Evolutionary conservation across 2,329 filamentous ascomycete genomes (phyloP).

Genomic region (Ophiobolus disseminans): DNA sequence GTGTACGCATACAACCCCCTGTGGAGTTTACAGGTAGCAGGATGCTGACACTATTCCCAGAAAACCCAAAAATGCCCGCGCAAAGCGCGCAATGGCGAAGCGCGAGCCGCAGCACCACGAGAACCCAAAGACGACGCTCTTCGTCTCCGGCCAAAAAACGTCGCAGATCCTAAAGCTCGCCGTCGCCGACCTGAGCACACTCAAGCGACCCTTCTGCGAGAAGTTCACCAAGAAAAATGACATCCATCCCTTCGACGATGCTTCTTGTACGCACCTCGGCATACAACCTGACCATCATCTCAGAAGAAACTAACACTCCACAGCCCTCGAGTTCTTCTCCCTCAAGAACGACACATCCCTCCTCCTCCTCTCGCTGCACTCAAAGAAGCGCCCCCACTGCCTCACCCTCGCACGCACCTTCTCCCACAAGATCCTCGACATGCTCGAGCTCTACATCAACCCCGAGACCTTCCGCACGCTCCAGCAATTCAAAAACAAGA

Average conservation of each 20-base stretch:
- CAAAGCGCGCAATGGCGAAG: constrained; percentile 92
- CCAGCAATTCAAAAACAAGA: constrained; percentile 72
- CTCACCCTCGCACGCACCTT: constrained; percentile 85
- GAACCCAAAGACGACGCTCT: constrained; percentile 87
- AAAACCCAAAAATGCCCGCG: constrained; percentile 82
- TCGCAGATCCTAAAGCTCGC: constrained; percentile 84
- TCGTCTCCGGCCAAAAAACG: constrained; percentile 86
- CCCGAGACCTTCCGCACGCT: constrained; percentile 73
- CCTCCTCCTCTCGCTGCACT: constrained; percentile 82
- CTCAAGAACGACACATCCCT: constrained; percentile 94
- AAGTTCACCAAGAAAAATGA: constrained; percentile 98
- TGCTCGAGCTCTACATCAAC: constrained; percentile 89
- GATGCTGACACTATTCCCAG: constrained; percentile 45
- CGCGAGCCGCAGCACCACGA: constrained; percentile 87
- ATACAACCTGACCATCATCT: background rate
- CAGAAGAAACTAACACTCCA: background rate
- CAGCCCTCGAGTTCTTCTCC: constrained; percentile 86
- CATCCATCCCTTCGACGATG: constrained; percentile 92
- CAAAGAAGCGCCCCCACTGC: constrained; percentile 94
- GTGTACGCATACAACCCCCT: constrained; percentile 25
- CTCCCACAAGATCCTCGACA: constrained; percentile 86
- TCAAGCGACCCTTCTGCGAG: constrained; percentile 84
- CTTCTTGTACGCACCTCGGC: constrained; percentile 58
- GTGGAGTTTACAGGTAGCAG: accelerated
- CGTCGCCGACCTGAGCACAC: constrained; percentile 80